These are phyloP conservation scores for Chenopodium berlandieri DNA, from an alignment of 148 eudicot species.

Conservation along the genomic window DNA sequence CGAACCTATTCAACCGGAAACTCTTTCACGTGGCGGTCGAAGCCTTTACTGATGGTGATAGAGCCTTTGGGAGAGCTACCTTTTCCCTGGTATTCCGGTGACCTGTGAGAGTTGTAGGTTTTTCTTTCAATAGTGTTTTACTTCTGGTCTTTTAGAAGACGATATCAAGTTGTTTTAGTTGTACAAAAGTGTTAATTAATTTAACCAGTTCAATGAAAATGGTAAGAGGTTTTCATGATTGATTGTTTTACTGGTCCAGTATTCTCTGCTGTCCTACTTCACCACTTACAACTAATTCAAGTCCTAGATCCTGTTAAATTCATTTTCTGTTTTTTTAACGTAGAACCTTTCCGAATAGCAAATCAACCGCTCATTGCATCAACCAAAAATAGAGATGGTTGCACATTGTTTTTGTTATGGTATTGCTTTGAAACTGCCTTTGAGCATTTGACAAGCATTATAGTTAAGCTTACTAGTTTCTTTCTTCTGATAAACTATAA, in stretches of 20 bases:
- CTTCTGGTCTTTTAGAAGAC: no score
- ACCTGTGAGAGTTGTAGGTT: not conserved
- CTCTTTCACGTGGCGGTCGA: slow-evolving; percentile 25
- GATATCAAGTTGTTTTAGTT: no score
- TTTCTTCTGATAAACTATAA: no score
- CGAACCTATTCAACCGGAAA: slow-evolving; percentile 58
- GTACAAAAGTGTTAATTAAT: not conserved
- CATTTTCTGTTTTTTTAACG: no score
- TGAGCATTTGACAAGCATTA: no score
- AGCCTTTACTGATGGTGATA: slow-evolving; percentile 27
- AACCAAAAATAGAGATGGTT: no score
- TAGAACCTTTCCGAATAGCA: no score
- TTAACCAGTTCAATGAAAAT: not conserved
- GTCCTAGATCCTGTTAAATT: no score
- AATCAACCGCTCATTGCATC: no score
- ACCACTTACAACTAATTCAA: not conserved
- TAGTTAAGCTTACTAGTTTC: no score
- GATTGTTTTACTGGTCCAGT: not conserved
- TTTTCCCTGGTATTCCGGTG: not conserved
- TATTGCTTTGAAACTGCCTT: no score
- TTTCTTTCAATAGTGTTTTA: not conserved
- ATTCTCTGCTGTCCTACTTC: not conserved
- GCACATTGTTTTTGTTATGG: no score
- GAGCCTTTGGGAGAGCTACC: not conserved
- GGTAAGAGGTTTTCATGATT: not conserved